Evolutionary conservation across 129 eudicot species (phyloP).

Genomic region (Artemisia annua): DNA sequence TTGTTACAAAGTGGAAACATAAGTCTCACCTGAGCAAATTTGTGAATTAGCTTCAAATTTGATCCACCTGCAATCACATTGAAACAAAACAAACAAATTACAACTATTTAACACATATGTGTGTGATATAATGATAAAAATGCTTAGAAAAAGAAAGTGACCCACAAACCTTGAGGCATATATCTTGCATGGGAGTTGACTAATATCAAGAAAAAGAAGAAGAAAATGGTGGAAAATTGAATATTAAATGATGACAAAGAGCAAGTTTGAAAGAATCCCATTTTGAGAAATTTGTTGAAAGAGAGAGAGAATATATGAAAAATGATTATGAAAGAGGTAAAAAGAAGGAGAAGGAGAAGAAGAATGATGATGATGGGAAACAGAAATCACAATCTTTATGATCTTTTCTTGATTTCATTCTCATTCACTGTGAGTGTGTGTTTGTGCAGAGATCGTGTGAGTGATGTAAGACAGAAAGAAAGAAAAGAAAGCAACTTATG

Average conservation of each 20-base stretch:
- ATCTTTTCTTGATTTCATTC: constrained; percentile 46
- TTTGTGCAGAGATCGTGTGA: constrained; percentile 18
- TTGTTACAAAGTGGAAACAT: not conserved
- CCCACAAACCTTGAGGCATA: constrained; percentile 54
- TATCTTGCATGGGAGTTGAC: constrained; percentile 36
- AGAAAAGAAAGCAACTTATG: constrained; percentile 36
- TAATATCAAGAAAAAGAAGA: constrained; percentile 39
- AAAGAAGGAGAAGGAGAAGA: constrained; percentile 7
- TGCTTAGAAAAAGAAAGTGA: not conserved
- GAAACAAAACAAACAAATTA: constrained; percentile 12
- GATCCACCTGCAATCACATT: constrained; percentile 42
- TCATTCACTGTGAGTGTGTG: constrained; percentile 25
- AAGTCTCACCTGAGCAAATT: constrained; percentile 36
- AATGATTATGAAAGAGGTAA: constrained; percentile 27
- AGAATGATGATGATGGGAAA: constrained; percentile 7
- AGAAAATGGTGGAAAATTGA: constrained; percentile 31
- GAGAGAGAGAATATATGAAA: not conserved
- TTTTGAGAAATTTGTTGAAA: constrained; percentile 23
- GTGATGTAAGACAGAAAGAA: constrained; percentile 38
- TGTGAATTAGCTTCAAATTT: constrained; percentile 34
- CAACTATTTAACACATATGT: not conserved
- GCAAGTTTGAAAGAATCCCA: constrained; percentile 41
- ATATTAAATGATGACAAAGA: constrained; percentile 18
- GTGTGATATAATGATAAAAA: not conserved
- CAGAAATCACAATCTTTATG: constrained; percentile 27